Evolutionary conservation across 2,329 filamentous ascomycete genomes (phyloP).

Genomic region (Clonostachys chloroleuca): DNA sequence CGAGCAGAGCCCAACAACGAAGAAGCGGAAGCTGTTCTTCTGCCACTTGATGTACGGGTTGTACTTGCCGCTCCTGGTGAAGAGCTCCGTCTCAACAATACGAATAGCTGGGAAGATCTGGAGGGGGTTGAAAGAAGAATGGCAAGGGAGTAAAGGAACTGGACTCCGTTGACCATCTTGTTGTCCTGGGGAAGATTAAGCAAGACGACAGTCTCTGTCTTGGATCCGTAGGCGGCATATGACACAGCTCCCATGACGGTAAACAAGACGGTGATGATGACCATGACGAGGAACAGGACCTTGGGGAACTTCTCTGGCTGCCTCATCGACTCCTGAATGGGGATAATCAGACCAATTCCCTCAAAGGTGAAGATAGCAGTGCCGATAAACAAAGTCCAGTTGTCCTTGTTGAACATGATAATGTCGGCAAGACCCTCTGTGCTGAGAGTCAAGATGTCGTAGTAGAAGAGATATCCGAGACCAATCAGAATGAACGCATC

Average conservation of each 20-base stretch:
- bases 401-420: conserved; percentile 79
- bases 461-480: conserved; percentile 92
- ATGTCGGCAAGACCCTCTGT: conserved; percentile 78
- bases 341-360: conserved; percentile 94
- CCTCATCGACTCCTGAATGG: conserved; percentile 96
- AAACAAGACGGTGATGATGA: conserved; percentile 90
- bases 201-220: conserved; percentile 93
- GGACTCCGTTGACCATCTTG: conserved; percentile 91
- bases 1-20: conserved; percentile 83
- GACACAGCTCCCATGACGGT: conserved; percentile 87
- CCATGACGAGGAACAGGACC: conserved; percentile 87
- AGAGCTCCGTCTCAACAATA: conserved; percentile 91
- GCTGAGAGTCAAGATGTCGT: conserved; percentile 81
- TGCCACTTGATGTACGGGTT: conserved; percentile 99
- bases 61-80: conserved; percentile 92
- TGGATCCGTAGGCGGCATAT: conserved; percentile 92
- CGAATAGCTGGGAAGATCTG: conserved; percentile 98
- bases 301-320: conserved; percentile 84
- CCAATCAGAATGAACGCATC: conserved; percentile 93
- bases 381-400: conserved; percentile 97
- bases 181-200: conserved; percentile 95
- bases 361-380: conserved; percentile 99
- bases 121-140: conserved; percentile 88
- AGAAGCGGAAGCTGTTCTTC: conserved; percentile 96
- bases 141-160: conserved; percentile 96